These are phyloP conservation scores for Aureobasidium pullulans DNA, from an alignment of 2,329 filamentous ascomycete genomes.

Conservation along the genomic window DNA sequence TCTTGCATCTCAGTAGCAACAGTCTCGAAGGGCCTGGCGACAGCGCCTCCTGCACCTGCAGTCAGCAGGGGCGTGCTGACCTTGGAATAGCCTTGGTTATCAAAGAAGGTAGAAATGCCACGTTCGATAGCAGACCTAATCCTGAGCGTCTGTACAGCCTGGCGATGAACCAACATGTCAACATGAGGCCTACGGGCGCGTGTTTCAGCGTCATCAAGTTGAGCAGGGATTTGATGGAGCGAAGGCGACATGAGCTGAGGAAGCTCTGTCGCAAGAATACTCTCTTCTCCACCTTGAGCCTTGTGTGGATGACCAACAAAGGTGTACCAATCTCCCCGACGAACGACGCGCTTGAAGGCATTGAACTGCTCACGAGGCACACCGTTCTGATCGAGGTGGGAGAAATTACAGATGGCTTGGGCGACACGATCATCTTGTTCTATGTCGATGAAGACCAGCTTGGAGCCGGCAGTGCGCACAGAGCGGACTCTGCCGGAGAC, in stretches of 20 bases:
- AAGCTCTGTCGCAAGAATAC: constrained; percentile 59
- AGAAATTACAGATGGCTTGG: constrained; percentile 69
- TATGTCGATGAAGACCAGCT: constrained; percentile 79
- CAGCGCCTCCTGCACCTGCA: constrained; percentile 74
- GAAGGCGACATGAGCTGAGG: constrained; percentile 70
- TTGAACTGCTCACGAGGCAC: constrained; percentile 44
- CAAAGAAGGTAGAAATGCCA: constrained; percentile 65
- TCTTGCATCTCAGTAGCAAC: constrained; percentile 67
- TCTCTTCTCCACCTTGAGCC: constrained; percentile 63
- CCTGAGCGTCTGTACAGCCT: constrained; percentile 60
- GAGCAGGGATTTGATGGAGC: constrained; percentile 69
- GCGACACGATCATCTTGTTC: constrained; percentile 63
- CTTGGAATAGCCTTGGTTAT: constrained; percentile 67
- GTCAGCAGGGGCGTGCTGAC: constrained; percentile 87
- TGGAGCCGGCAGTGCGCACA: constrained; percentile 63
- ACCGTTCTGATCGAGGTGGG: constrained; percentile 38
- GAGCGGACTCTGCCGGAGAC: constrained; percentile 62
- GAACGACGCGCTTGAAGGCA: constrained; percentile 57
- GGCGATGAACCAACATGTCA: constrained; percentile 71
- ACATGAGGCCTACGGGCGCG: constrained; percentile 73
- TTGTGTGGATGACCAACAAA: constrained; percentile 13
- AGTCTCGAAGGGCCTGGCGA: constrained; percentile 80
- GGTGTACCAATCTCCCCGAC: constrained; percentile 70
- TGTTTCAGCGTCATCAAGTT: constrained; percentile 62
- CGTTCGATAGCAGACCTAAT: constrained; percentile 69